Conservation (phyloP, 768 basidiomycete genomes). For the Naganishia kalamii region DNA sequence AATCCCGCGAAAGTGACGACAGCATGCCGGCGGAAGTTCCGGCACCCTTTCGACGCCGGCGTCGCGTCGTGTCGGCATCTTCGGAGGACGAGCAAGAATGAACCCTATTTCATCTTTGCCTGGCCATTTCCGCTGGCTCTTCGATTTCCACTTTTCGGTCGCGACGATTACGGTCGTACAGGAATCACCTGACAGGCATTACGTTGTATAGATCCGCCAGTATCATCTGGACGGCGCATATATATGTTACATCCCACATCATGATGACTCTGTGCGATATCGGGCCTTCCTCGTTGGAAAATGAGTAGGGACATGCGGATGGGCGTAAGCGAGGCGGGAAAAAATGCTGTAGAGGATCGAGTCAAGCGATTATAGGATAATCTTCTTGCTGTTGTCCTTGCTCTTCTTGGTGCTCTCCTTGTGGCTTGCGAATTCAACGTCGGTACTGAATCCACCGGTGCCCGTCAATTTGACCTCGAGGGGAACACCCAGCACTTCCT, state of each 20-base stretch:
- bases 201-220: no score
- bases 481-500: slow-evolving; percentile 70
- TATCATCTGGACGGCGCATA: no score
- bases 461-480: slow-evolving; percentile 60
- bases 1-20: neutral
- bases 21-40: neutral
- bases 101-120: no score
- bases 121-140: no score
- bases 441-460: slow-evolving; percentile 74
- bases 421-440: slow-evolving; percentile 90
- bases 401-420: slow-evolving; percentile 94
- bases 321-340: neutral
- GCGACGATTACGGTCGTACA: no score
- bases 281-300: no score
- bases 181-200: no score
- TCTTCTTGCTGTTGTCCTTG: slow-evolving; percentile 49
- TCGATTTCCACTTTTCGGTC: no score
- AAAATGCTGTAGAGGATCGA: neutral
- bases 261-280: no score
- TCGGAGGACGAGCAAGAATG: slow-evolving; percentile 2
- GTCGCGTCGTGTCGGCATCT: neutral
- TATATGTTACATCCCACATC: no score
- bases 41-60: neutral
- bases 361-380: slow-evolving; percentile 3
- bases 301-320: no score